A percentile compares a stretch with the other conserved stretches of the same genome.
Conservation (phyloP, 192 early-diverging fungal species). For the Martensiomyces pterosporus region DNA sequence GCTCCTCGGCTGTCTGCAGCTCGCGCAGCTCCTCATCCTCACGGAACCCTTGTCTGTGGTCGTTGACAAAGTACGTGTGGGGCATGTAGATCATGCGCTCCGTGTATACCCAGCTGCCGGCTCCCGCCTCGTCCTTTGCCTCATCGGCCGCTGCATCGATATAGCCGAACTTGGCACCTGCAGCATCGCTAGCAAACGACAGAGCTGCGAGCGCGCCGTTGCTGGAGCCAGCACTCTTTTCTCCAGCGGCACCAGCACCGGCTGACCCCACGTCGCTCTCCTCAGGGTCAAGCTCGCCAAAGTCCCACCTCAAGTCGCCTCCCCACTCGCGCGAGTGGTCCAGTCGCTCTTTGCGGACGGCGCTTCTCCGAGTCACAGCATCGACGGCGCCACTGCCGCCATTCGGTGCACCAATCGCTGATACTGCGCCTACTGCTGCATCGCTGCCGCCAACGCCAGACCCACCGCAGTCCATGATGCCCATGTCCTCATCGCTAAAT, state of each 20-base stretch:
- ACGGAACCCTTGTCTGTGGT: conserved; percentile 87
- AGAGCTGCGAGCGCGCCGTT: neutral
- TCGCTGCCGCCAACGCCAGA: neutral
- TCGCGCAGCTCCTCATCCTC: conserved; percentile 60
- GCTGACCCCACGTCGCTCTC: conserved; percentile 24
- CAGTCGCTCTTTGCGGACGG: conserved; percentile 6
- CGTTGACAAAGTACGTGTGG: conserved; percentile 90
- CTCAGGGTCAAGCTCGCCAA: conserved; percentile 50
- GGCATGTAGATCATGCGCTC: conserved; percentile 92
- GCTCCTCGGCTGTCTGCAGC: conserved; percentile 33
- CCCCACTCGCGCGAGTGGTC: conserved; percentile 44
- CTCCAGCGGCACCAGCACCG: conserved; percentile 45
- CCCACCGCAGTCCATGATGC: too few species aligned
- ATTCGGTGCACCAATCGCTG: too few species aligned
- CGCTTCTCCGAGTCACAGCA: conserved; percentile 14
- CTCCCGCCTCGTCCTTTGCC: conserved; percentile 17
- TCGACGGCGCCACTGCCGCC: conserved; percentile 5
- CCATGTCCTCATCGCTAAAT: too few species aligned
- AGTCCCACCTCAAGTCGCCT: conserved; percentile 46
- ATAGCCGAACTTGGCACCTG: neutral
- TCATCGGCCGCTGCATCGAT: conserved; percentile 1
- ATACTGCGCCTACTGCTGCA: too few species aligned
- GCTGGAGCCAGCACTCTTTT: neutral
- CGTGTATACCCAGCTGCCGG: conserved; percentile 69
- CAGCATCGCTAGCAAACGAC: neutral